Percentiles rank a stretch among this genome's conserved stretches.
Conservation (phyloP, 192 early-diverging fungal species). For the Allomyces macrogynus region DNA sequence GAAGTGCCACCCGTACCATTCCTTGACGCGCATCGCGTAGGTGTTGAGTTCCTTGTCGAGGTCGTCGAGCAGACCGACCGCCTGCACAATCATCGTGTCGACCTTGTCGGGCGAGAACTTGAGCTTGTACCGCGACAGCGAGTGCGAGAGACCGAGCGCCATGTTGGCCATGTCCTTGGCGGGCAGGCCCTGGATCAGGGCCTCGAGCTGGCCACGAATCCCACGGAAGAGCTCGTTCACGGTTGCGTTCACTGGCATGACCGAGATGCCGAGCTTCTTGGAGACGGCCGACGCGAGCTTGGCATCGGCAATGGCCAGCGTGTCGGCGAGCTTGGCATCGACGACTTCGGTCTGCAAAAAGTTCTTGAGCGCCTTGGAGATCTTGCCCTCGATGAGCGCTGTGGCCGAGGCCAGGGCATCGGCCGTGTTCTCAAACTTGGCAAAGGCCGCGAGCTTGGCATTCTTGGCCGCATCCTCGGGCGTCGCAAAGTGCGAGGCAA, state of each 20-base stretch:
- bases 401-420: slow-evolving; percentile 90
- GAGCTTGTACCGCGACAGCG: slow-evolving; percentile 95
- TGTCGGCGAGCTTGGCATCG: slow-evolving; percentile 34
- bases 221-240: slow-evolving; percentile 88
- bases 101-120: slow-evolving; percentile 99
- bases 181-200: slow-evolving; percentile 68
- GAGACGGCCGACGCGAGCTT: slow-evolving; percentile 81
- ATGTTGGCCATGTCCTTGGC: slow-evolving; percentile 77
- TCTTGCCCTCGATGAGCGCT: slow-evolving; percentile 85
- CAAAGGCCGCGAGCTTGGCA: slow-evolving; percentile 85
- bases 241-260: slow-evolving; percentile 53
- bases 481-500: slow-evolving; percentile 76
- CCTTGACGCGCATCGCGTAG: slow-evolving; percentile 90
- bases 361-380: slow-evolving; percentile 82
- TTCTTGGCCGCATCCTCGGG: slow-evolving; percentile 73
- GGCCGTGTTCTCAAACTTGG: slow-evolving; percentile 96
- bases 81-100: slow-evolving; percentile 99
- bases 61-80: slow-evolving; percentile 89
- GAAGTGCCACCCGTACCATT: slow-evolving; percentile 99
- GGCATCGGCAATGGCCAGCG: slow-evolving; percentile 71
- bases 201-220: slow-evolving; percentile 80
- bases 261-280: slow-evolving; percentile 69
- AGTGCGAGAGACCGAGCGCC: slow-evolving; percentile 97
- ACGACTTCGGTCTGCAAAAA: slow-evolving; percentile 70
- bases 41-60: slow-evolving; percentile 99